Evolutionary conservation across 257 asterid species (phyloP), one percentile per base, ranked within the genome.

Genomic region (Coffea canephora): DNA sequence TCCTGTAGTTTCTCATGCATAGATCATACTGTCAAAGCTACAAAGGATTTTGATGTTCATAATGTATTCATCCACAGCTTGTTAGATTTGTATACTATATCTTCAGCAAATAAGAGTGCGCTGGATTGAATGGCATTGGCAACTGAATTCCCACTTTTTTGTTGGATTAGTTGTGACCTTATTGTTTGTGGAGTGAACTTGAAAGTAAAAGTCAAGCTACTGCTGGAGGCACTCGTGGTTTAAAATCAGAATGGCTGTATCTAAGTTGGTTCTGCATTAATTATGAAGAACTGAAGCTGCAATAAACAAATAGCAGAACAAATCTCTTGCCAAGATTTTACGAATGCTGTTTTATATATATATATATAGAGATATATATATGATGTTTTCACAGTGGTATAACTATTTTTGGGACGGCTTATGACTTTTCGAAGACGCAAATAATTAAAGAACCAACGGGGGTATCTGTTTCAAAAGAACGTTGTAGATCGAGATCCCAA

Each of bases 61-160:
- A 77, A 10, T 16, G 73, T 62, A 62, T 21, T 21, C 68, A 39
- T n/a, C 6, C 41, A 61, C 71, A 59, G 11, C 13, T 23, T 75
- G 21, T 36, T 5, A 21, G 55, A 34, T 39, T n/a, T 12, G 11
- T n/a, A 23, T 10, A 23, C 71, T 16, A 31, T 10, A 10, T 27
- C 61, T 77, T 34, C 50, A 45, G 18, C 49, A n/a, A 46, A 71
- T 23, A 71, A 71, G 34, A 48, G 76, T 71, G 76, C 62, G 23
- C 34, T 71, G 76, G 41, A 5, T 71, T 25, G 75, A 71, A 46
- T n/a, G 4, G 7, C 25, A 21, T 70, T 45, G 52, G 74, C 54
- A 8, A 43, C 16, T 43, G 34, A 70, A 43, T 70, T 43, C 34
- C 74, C 27, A 12, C 69, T 11, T 27, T n/a, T 64, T 25, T 64